Evolutionary conservation across 139 green algal genomes (phyloP), one percentile per base, ranked within the genome.

Genomic region (Chlamydomonas sp.): DNA sequence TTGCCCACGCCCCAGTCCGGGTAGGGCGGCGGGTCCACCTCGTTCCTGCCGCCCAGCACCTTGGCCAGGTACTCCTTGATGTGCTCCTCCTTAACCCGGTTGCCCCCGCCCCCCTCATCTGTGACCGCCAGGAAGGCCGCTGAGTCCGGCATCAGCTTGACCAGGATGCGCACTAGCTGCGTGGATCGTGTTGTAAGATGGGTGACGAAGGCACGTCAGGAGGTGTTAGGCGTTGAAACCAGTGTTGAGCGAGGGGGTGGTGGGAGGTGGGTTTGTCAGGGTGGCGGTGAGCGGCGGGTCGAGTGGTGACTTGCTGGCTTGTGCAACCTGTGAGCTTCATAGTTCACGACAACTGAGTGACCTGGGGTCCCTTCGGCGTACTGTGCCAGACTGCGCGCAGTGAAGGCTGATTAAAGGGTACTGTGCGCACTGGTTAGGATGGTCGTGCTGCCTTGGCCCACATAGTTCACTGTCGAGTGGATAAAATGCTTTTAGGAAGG

Each of bases 121-220:
- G 79, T 58, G 8, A 84, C 79, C 2, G 80, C 80, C 58, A 92
- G 69, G 80, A 93, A 83, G 3, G 18, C 61, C 1, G 91, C 87
- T 0, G 90, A 95, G 61, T 96, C 90, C 2, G 96, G 96, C 66
- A 98, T 92, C 20, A 95, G 86, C 90, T 97, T 97, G 18, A 94
- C 92, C 73, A 97, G 89, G 77, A 97, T 97, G 84, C 95, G 90
- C 5, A 98, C 93, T 17, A 98, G 94, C 93, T 98, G 95, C 58
- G 15, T 15, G 68, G 15, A 74, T 15, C 15, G 16, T 17, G 16
- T 15, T 15, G 16, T 17, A 74, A 74, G 15, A 74, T 15, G 14
- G 68, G 16, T 15, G 15, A 74, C 16, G 15, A 15, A 74, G 14
- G 68, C 14, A 15, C 14, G 68, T 74, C 15, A 17, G 16, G 16